These are phyloP conservation scores for Monosporascus sp. DNA, from an alignment of 2,329 filamentous ascomycete genomes.

Conservation along the genomic window DNA sequence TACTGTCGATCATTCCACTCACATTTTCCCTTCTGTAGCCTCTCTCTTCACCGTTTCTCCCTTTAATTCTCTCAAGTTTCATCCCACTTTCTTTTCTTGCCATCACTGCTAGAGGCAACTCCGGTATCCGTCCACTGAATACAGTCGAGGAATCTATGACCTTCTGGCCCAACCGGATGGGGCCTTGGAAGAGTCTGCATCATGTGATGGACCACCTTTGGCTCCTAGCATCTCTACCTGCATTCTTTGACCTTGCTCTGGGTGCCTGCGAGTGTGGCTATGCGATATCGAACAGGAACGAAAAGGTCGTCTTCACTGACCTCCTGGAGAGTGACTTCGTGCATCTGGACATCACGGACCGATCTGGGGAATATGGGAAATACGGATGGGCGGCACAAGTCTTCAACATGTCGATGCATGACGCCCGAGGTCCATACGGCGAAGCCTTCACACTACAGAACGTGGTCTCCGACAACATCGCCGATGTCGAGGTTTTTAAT, in stretches of 20 bases:
- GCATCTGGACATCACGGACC: conserved; percentile 42
- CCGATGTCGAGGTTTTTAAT: conserved; percentile 34
- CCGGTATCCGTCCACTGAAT: neutral
- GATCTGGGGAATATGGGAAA: conserved; percentile 30
- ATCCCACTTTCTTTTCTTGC: neutral
- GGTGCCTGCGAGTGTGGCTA: conserved; percentile 71
- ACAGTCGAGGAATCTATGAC: neutral
- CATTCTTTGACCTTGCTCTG: conserved; percentile 14
- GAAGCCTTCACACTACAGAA: conserved; percentile 57
- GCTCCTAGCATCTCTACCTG: conserved; percentile 9
- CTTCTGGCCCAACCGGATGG: neutral
- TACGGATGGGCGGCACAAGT: conserved; percentile 57
- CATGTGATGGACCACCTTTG: conserved; percentile 7
- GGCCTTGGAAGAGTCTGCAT: neutral
- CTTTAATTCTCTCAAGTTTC: neutral
- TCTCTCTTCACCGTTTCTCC: neutral
- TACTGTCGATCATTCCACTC: neutral
- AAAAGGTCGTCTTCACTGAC: conserved; percentile 57
- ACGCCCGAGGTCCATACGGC: conserved; percentile 58
- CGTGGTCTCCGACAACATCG: conserved; percentile 47
- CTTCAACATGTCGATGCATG: conserved; percentile 58
- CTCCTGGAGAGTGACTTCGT: conserved; percentile 68
- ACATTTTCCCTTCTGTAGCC: neutral
- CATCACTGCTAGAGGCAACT: neutral
- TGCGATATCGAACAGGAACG: conserved; percentile 40